Evolutionary conservation across 352 stramenopile species (phyloP), one percentile per base, ranked within the genome.

Genomic region (Paralagenidium karlingii): DNA sequence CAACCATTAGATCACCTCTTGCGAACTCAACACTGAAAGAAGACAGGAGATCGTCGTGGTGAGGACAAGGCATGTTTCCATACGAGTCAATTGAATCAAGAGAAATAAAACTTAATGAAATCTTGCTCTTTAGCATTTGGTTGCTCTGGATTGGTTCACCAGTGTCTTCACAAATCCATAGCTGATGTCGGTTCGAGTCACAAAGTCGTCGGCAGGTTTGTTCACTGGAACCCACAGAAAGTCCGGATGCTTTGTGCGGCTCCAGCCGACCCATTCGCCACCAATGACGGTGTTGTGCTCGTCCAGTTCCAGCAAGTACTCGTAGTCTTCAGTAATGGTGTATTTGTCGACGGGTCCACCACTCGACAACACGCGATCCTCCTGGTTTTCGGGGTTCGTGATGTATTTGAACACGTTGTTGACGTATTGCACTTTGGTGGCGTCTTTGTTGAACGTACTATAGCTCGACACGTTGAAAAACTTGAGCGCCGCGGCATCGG

Each of bases 371-470:
- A n/a, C n/a, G n/a, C n/a, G n/a, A n/a, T n/a, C n/a, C n/a, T n/a
- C 5, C 42, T 25, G 24, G 70, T 58, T 3, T 67, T 58, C 3
- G 53, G 53, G 9, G 57, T 6, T 53, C 51, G 46, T 73, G 55
- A 80, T 58, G 60, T 60, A 80, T 24, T 52, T 62, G 8, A 80
- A 47, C 45, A 38, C 55, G 11, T 45, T 58, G 38, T 63, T 45
- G 1, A 74, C 53, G 41, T 68, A 78, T 49, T 57, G 40, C 34
- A 82, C 54, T 26, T 49, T 60, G 43, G 49, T 56, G 20, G 57
- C 57, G 9, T 47, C 42, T 8, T 36, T 49, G 30, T 80, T 80
- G 53, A 73, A 83, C 26, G 63, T 60, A n/a, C n/a, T n/a, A 38
- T 80, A 83, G 42, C 31, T 34, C 16, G 53, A 45, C 9, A 63